phyloP scores from a whole-genome alignment of 139 green algal species.

The Coelastrella sp. region DNA sequence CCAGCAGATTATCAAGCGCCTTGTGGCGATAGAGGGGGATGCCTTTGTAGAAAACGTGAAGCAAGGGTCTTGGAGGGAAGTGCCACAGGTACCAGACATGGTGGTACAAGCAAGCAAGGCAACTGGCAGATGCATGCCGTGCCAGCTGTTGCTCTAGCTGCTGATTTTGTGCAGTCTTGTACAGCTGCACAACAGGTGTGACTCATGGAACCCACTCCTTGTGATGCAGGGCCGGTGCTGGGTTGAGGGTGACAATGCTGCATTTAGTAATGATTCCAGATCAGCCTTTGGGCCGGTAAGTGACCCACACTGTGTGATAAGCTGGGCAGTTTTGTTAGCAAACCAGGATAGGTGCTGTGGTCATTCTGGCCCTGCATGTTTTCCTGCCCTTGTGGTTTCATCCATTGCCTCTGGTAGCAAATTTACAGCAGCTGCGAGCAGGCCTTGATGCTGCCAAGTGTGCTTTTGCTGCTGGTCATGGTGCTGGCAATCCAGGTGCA shows the following conservation, averaged over 20 bases:
- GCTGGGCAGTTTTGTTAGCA: not conserved
- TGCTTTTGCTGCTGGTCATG: no score
- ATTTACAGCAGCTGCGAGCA: no score
- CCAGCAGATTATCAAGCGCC: slow-evolving; percentile 79
- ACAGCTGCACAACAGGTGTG: not conserved
- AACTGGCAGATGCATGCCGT: no score
- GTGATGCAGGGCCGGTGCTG: slow-evolving; percentile 83
- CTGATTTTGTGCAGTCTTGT: not conserved
- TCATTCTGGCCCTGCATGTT: no score
- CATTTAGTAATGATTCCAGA: slow-evolving; percentile 67
- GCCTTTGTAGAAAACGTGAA: slow-evolving; percentile 59
- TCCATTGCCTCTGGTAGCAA: no score
- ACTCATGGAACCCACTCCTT: not conserved
- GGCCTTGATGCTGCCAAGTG: no score
- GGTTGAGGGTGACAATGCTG: slow-evolving; percentile 86
- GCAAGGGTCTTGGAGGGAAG: slow-evolving; percentile 65
- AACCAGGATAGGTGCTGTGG: no score
- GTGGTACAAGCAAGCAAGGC: no score
- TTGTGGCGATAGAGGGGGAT: slow-evolving; percentile 87
- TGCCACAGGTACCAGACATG: slow-evolving; percentile 61
- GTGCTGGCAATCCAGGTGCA: slow-evolving; percentile 73
- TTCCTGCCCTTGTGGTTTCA: no score
- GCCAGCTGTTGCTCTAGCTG: no score
- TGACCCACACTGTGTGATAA: not conserved
- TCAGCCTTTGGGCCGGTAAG: slow-evolving; percentile 73